Evolutionary conservation across 176 grass and related monocot species (phyloP).

Genomic region (Zea mays): DNA sequence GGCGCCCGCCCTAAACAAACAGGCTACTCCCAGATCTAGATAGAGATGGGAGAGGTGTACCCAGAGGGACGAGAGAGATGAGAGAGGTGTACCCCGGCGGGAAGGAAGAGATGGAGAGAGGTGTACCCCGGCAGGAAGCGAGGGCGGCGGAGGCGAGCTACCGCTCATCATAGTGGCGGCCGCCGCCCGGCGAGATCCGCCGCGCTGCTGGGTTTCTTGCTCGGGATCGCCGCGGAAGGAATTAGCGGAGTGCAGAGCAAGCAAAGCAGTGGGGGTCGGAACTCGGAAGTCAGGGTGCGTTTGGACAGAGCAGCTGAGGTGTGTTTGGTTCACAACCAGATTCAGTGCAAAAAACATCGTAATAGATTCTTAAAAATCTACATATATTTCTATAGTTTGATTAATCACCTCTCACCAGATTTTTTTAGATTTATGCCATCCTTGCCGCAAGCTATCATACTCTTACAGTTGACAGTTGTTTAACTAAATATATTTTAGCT

Average conservation of each 20-base stretch:
- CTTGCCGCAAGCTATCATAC: too few relatives aligned
- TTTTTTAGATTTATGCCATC: too few relatives aligned
- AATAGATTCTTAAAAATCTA: too few relatives aligned
- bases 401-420: too few relatives aligned
- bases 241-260: slow-evolving; percentile 34
- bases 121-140: slow-evolving; percentile 38
- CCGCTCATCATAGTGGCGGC: slow-evolving; percentile 44
- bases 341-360: too few relatives aligned
- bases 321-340: too few relatives aligned
- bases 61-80: background rate
- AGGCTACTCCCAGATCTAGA: slow-evolving; percentile 36
- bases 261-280: slow-evolving; percentile 24
- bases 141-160: slow-evolving; percentile 24
- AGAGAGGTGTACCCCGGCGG: background rate
- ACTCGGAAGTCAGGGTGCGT: background rate
- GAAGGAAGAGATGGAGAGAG: background rate
- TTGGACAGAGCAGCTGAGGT: background rate
- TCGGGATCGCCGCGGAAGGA: slow-evolving; percentile 19
- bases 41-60: background rate
- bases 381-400: too few relatives aligned
- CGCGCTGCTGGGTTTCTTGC: background rate
- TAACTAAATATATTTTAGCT: too few relatives aligned
- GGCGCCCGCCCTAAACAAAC: background rate
- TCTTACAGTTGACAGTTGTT: too few relatives aligned
- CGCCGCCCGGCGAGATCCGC: slow-evolving; percentile 12